Evolutionary conservation across 2,329 filamentous ascomycete genomes (phyloP).

Genomic region (Calonectria pseudoturangicola): DNA sequence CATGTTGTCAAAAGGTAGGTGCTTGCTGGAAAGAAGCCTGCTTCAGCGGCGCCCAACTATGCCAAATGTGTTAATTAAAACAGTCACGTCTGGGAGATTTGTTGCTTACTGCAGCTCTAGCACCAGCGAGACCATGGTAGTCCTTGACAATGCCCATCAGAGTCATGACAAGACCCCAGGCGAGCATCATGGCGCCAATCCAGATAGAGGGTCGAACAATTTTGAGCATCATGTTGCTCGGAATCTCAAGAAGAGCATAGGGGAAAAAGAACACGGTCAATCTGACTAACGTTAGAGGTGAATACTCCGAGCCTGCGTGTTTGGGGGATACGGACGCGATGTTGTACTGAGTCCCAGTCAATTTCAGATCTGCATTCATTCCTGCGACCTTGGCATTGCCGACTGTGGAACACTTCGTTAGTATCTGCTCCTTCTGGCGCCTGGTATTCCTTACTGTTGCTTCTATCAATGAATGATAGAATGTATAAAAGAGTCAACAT

Average conservation of each 20-base stretch:
- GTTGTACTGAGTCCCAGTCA: slow-evolving; percentile 8
- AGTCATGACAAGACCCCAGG: slow-evolving; percentile 68
- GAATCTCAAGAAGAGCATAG: slow-evolving; percentile 18
- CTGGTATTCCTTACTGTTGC: not conserved
- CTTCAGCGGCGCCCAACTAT: slow-evolving; percentile 18
- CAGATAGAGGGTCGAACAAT: slow-evolving; percentile 65
- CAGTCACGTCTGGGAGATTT: no score
- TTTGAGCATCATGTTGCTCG: slow-evolving; percentile 26
- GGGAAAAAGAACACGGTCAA: slow-evolving; percentile 25
- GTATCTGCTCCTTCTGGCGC: not conserved
- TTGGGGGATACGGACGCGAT: not conserved
- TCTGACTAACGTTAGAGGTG: not conserved
- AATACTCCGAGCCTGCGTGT: not conserved
- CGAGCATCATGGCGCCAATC: slow-evolving; percentile 71
- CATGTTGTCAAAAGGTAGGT: slow-evolving; percentile 26
- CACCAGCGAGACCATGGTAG: slow-evolving; percentile 64
- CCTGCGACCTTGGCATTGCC: slow-evolving; percentile 27
- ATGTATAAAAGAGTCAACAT: slow-evolving; percentile 20
- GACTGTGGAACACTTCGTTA: not conserved
- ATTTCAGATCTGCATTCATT: slow-evolving; percentile 4
- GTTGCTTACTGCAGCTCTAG: slow-evolving; percentile 1
- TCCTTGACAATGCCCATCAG: slow-evolving; percentile 70
- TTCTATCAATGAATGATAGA: slow-evolving; percentile 9
- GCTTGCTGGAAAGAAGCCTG: slow-evolving; percentile 33
- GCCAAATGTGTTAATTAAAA: not conserved